A percentile compares a stretch with the other conserved stretches of the same genome.
Conservation (phyloP, 2,329 filamentous ascomycete species). For the Arthroderma sp. region DNA sequence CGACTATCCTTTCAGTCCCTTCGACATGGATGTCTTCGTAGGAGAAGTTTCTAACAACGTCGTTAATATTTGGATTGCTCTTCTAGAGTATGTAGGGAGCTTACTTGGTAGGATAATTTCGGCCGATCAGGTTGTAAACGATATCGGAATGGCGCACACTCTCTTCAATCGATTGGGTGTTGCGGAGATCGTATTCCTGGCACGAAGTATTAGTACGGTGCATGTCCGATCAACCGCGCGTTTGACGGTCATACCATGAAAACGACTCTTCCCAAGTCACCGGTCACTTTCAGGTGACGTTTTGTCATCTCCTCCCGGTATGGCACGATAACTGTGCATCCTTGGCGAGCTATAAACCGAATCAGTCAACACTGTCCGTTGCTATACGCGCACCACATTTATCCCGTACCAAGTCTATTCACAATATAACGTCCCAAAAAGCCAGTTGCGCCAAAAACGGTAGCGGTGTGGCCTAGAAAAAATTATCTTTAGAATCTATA, state of each 20-base stretch:
- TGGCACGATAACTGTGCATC: conserved; percentile 86
- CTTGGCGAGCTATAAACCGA: conserved; percentile 59
- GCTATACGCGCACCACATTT: not conserved
- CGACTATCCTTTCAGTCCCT: conserved; percentile 79
- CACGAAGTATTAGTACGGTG: not conserved
- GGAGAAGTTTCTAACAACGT: conserved; percentile 63
- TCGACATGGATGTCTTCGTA: conserved; percentile 88
- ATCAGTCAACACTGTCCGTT: conserved; percentile 20
- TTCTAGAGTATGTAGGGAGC: conserved; percentile 17
- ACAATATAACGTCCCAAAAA: conserved; percentile 96
- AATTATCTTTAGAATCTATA: not conserved
- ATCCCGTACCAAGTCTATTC: conserved; percentile 64
- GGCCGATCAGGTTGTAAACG: conserved; percentile 90
- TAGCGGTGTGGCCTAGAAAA: conserved; percentile 72
- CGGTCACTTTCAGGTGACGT: conserved; percentile 89
- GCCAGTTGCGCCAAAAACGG: conserved; percentile 94
- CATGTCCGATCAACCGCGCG: not conserved
- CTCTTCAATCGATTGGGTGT: conserved; percentile 91
- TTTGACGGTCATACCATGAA: conserved; percentile 55
- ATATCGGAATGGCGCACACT: conserved; percentile 94
- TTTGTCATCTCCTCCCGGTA: conserved; percentile 97
- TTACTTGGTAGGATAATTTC: conserved; percentile 92
- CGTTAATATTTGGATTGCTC: not conserved
- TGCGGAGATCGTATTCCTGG: conserved; percentile 86
- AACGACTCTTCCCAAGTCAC: conserved; percentile 77